Evolutionary conservation across 78 protist species (phyloP), one percentile per base, ranked within the genome.

Genomic region (Tieghemostelium lacteum): DNA sequence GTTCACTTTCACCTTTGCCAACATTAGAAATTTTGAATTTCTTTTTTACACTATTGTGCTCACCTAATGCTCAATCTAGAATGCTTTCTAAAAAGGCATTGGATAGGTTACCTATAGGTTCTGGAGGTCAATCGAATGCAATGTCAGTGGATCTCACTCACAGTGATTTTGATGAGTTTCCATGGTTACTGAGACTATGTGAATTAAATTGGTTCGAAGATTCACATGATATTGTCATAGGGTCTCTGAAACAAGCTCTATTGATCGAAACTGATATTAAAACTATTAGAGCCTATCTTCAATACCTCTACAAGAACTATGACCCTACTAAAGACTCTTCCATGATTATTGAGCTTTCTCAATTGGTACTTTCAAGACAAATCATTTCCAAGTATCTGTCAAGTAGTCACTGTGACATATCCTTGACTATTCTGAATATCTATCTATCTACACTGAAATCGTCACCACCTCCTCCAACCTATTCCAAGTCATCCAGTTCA

Each of bases 1-100:
- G 39, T 52, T 71, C 77, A 52, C 26, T 42, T 3, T 50, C 63
- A 5, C 77, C 77, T 22, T 3, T 71, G 3, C 78, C 91, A 37
- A 83, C 91, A 29, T 54, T 83, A 4, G 91, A 83, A 20, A 69
- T 83, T 36, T 67, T 83, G 12, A 50, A 70, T 49, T 83, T 83
- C 91, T 83, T 69, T 69, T 83, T 52, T 24, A 83, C 67, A 8
- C 29, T 67, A 6, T 45, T 83, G 0, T 54, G 50, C 26, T 69
- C 76, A 29, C 70, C 61, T 19, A 36, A 45, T 31, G 49, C 75
- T 24, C 26, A 8, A 5, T 54, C 60, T 16, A 45, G 88, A 54
- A 24, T 12, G 1, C 17, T 78, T 20, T 17, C 91, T 19, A 83
- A 83, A 17, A 66, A 26, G n/a, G 26, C 91, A 26, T 36, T 83